A percentile compares a stretch with the other conserved stretches of the same genome.
Evolutionary conservation across 345 rosid genomes (phyloP).

Genomic region (Citrus reticulata): DNA sequence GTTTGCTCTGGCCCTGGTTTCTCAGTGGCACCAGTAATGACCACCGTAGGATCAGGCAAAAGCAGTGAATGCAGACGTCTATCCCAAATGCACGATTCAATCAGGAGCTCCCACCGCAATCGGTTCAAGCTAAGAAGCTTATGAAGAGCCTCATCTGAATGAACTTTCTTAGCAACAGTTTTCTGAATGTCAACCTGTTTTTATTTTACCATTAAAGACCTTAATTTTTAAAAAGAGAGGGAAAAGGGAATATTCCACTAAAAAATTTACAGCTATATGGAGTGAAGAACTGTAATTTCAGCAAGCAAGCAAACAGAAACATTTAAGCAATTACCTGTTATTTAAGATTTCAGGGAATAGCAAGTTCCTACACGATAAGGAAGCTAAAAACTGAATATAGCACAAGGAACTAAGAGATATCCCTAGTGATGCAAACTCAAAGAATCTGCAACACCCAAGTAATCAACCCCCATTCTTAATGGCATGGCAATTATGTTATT

Average conservation of each 20-base stretch:
- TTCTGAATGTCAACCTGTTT: constrained; percentile 42
- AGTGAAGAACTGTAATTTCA: not conserved
- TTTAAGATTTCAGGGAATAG: not conserved
- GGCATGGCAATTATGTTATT: not conserved
- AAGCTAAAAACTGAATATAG: not conserved
- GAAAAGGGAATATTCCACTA: not conserved
- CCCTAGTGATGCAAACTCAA: not conserved
- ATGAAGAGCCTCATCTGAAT: constrained; percentile 35
- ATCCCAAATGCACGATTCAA: constrained; percentile 80
- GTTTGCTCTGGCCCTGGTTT: constrained; percentile 25
- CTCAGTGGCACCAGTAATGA: constrained; percentile 28
- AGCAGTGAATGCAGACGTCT: constrained; percentile 60
- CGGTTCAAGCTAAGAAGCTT: constrained; percentile 59
- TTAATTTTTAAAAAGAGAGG: not conserved
- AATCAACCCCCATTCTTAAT: not conserved
- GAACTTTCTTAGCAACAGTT: constrained; percentile 40
- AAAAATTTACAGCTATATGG: not conserved
- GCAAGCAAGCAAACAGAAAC: not conserved
- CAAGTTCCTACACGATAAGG: not conserved
- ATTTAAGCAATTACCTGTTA: not conserved
- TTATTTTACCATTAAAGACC: constrained; percentile 3
- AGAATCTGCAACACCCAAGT: not conserved
- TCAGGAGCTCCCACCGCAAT: constrained; percentile 72
- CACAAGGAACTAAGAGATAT: not conserved
- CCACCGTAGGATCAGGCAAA: constrained; percentile 41